These are phyloP conservation scores for Colletotrichum simmondsii DNA, from an alignment of 2,329 filamentous ascomycete species.

Conservation along the genomic window DNA sequence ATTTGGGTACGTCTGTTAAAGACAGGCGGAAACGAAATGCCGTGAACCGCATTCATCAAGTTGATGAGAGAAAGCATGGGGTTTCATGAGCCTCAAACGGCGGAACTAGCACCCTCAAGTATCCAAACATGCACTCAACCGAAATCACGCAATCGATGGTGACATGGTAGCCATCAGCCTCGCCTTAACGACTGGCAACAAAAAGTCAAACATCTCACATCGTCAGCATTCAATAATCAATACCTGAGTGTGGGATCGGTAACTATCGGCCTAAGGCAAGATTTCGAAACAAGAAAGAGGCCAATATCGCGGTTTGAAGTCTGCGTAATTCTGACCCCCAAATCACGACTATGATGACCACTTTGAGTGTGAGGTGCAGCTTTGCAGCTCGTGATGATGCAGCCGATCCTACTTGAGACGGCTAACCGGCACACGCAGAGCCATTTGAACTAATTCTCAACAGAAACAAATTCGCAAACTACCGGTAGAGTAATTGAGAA, in stretches of 20 bases:
- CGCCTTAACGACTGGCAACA: conserved; percentile 6
- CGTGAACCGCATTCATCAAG: too few species aligned
- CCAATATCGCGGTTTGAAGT: not conserved
- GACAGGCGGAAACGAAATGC: not conserved
- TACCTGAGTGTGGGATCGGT: too few species aligned
- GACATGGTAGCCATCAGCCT: conserved; percentile 24
- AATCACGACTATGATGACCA: too few species aligned
- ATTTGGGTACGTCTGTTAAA: not conserved
- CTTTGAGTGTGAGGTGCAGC: not conserved
- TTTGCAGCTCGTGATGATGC: not conserved
- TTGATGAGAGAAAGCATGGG: not conserved
- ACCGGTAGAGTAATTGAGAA: not conserved
- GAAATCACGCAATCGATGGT: conserved; percentile 33
- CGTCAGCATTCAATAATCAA: too few species aligned
- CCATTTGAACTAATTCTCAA: too few species aligned
- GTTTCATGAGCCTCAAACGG: not conserved
- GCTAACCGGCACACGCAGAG: not conserved
- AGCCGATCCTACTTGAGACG: not conserved
- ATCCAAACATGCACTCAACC: not conserved
- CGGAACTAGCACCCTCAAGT: not conserved
- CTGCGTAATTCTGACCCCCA: too few species aligned
- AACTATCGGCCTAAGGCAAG: not conserved
- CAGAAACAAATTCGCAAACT: not conserved
- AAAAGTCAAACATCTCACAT: not conserved
- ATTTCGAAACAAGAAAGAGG: not conserved